Conservation (phyloP, 495 filamentous ascomycete genomes). For the Penicillium bovifimosum region DNA sequence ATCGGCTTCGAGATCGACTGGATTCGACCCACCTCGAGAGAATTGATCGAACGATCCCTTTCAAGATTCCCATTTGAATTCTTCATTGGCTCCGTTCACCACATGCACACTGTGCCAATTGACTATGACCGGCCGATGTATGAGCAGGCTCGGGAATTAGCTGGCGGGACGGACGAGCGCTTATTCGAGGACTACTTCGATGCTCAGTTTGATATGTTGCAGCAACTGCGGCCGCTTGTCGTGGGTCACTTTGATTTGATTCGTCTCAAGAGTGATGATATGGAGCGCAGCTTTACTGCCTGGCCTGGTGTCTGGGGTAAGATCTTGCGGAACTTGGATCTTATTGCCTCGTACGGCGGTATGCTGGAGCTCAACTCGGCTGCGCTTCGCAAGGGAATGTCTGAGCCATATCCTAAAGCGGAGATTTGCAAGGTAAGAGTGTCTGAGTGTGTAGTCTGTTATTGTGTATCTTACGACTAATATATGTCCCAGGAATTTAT, state of each 20-base stretch:
- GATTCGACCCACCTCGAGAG: conserved; percentile 63
- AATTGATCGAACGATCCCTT: conserved; percentile 54
- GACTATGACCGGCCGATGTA: conserved; percentile 75
- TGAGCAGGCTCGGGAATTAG: conserved; percentile 48
- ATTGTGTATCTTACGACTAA: conserved; percentile 7
- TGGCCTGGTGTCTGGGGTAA: conserved; percentile 64
- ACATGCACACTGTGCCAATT: conserved; percentile 79
- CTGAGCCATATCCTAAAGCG: conserved; percentile 78
- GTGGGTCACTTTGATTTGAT: conserved; percentile 95
- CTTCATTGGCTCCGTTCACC: conserved; percentile 88
- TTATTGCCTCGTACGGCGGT: conserved; percentile 66
- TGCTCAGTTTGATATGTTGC: conserved; percentile 75
- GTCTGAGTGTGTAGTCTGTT: neutral
- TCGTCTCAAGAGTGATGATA: conserved; percentile 66
- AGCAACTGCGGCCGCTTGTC: conserved; percentile 64
- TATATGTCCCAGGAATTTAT: conserved; percentile 47
- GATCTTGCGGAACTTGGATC: conserved; percentile 66
- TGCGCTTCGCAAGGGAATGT: conserved; percentile 81
- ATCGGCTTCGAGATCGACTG: conserved; percentile 93
- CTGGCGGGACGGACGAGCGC: conserved; percentile 61
- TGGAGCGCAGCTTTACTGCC: conserved; percentile 49
- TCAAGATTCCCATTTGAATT: conserved; percentile 65
- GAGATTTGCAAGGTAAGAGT: conserved; percentile 68
- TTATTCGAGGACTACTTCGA: conserved; percentile 83
- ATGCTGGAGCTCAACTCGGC: conserved; percentile 85